phyloP scores from a whole-genome alignment of 305 asterid genomes.

The Fraxinus angustifolia region DNA sequence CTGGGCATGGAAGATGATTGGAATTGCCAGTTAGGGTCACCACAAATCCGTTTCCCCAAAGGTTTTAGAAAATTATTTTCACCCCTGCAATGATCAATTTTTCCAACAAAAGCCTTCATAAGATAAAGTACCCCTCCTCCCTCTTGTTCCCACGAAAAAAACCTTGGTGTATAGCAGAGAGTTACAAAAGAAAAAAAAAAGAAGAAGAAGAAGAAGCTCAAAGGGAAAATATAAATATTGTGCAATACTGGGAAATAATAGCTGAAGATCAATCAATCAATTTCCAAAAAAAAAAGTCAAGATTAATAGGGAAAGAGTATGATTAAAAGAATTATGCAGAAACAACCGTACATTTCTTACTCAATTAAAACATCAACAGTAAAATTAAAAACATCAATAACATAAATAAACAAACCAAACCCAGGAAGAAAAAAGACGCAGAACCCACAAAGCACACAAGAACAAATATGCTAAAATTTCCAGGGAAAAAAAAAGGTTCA shows the following conservation, averaged over 20 bases:
- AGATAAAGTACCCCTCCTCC: not conserved
- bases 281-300: not conserved
- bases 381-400: not conserved
- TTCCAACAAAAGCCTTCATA: not conserved
- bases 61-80: not conserved
- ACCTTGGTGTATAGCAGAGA: not conserved
- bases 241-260: not conserved
- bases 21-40: not conserved
- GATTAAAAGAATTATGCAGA: not conserved
- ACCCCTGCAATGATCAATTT: not conserved
- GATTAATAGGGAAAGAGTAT: not conserved
- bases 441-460: not conserved
- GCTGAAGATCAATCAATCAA: constrained; percentile 22
- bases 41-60: not conserved
- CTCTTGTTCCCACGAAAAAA: not conserved
- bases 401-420: not conserved
- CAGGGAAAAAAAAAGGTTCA: not conserved
- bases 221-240: not conserved
- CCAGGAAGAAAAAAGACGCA: not conserved
- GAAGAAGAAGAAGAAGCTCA: not conserved
- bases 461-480: constrained; percentile 13
- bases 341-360: not conserved
- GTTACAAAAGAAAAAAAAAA: not conserved
- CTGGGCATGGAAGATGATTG: not conserved
- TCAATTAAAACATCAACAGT: not conserved